Evolutionary conservation across 2,329 filamentous ascomycete genomes (phyloP), one percentile per base, ranked within the genome.

Genomic region (Rhynchosporium graminicola): DNA sequence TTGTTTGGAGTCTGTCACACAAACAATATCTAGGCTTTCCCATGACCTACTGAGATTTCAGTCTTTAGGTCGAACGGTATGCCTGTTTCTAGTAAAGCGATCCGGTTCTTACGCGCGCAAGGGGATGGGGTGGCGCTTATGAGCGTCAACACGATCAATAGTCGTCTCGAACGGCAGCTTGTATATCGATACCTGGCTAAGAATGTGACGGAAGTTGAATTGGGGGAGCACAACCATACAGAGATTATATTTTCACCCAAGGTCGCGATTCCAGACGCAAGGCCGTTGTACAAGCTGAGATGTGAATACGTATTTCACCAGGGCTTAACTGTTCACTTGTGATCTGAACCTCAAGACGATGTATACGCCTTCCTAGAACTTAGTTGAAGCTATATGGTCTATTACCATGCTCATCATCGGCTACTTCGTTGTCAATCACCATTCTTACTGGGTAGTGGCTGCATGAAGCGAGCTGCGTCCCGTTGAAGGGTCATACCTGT

Each of bases 91-190:
- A 63, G 10, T 20, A 66, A 51, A 1, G 59, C 50, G 42, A 63
- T 63, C 40, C 64, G 64, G 48, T 62, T 66, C 33, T 66, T 66
- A 33, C 64, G 64, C 15, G 64, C 64, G 12, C 62, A 66, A 2
- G 64, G 64, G 3, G 61, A 63, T 1, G 61, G 64, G 1, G 59
- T 63, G 12, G 64, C 61, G 48, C 56, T 60, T 46, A 63, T 63
- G 48, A 63, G 64, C 5, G 64, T 63, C 20, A 66, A 56, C 61
- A 63, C 62, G 36, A 5, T 54, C 15, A 20, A 20, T 2, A 38
- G 7, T 2, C 29, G 45, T n/a, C 38, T 31, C 10, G 8, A 9
- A 28, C 5, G 13, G 4, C 8, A n/a, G 10, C 4, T 47, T 38
- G 7, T 47, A 28, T 48, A 29, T 12, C n/a, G 9, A 2, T 9